Evolutionary conservation across 176 grass and related monocot genomes (phyloP).

Genomic region (Oryza punctata): DNA sequence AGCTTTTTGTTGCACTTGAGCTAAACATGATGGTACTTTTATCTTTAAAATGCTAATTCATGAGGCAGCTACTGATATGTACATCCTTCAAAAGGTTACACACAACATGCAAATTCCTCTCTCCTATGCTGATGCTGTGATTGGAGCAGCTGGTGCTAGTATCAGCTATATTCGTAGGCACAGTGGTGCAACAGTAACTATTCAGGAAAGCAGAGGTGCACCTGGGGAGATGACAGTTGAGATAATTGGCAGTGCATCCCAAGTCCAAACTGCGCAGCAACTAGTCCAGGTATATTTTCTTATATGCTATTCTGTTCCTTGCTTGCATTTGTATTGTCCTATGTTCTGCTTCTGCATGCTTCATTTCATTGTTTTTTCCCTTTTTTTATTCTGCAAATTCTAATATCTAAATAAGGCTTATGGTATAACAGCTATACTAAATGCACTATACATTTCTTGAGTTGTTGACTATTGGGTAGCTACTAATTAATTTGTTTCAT

Average conservation of each 20-base stretch:
- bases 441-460: background rate
- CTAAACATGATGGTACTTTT: background rate
- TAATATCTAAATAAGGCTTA: background rate
- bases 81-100: constrained; percentile 52
- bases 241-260: constrained; percentile 78
- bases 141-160: constrained; percentile 80
- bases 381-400: background rate
- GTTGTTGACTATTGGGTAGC: background rate
- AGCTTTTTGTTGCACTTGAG: constrained; percentile 22
- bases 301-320: background rate
- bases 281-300: constrained; percentile 69
- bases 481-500: constrained; percentile 5
- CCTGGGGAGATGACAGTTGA: constrained; percentile 94
- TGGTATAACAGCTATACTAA: background rate
- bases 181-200: constrained; percentile 91
- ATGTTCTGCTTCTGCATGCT: constrained; percentile 3
- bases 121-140: constrained; percentile 89
- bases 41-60: constrained; percentile 2
- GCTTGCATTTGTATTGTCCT: background rate
- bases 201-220: constrained; percentile 84
- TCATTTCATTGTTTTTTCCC: background rate
- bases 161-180: constrained; percentile 93
- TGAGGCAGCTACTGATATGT: background rate
- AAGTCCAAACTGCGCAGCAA: constrained; percentile 96
- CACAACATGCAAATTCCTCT: constrained; percentile 92